Evolutionary conservation across 2,329 filamentous ascomycete genomes (phyloP).

Genomic region (Stromatinia cepivora): DNA sequence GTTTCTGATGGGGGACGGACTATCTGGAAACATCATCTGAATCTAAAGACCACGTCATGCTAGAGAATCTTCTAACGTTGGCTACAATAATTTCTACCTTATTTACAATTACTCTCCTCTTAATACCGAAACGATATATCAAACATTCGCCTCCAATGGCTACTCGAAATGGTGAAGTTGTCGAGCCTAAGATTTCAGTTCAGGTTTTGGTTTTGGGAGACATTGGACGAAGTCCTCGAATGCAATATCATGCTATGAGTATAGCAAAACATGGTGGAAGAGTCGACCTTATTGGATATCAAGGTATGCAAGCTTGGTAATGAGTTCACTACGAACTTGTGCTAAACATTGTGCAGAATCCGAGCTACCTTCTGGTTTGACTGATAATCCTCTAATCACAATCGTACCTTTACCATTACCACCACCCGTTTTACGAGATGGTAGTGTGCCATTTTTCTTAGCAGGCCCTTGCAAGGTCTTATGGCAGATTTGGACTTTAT

Average conservation of each 20-base stretch:
- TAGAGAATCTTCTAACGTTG: slow-evolving; percentile 37
- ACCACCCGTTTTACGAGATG: slow-evolving; percentile 66
- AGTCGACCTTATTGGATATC: slow-evolving; percentile 86
- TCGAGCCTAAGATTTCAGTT: slow-evolving; percentile 51
- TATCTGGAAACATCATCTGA: slow-evolving; percentile 1
- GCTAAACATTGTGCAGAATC: slow-evolving; percentile 58
- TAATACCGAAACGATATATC: slow-evolving; percentile 44
- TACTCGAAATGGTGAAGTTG: slow-evolving; percentile 33
- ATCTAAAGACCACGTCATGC: slow-evolving; percentile 32
- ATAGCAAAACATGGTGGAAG: slow-evolving; percentile 77
- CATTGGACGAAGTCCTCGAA: slow-evolving; percentile 91
- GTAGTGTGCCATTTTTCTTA: slow-evolving; percentile 72
- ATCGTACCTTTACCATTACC: slow-evolving; percentile 70
- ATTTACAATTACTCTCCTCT: slow-evolving; percentile 39
- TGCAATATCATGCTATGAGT: slow-evolving; percentile 97
- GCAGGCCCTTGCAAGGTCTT: slow-evolving; percentile 82
- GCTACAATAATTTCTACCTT: slow-evolving; percentile 40
- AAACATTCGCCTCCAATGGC: slow-evolving; percentile 41
- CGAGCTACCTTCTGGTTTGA: slow-evolving; percentile 74
- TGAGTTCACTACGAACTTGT: not conserved
- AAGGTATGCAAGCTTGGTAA: slow-evolving; percentile 53
- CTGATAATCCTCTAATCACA: slow-evolving; percentile 65
- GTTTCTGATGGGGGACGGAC: not conserved
- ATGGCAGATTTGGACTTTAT: slow-evolving; percentile 74
- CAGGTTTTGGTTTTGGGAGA: slow-evolving; percentile 93